These are phyloP conservation scores for cucumber (Cucumis sativus) DNA, from an alignment of 306 rosid genomes.

Conservation along the genomic window Cucumber_9930_V3 NC_026657.2:10968001-10968500, in stretches of 20 bases:
- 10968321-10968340: slow-evolving; percentile 62
- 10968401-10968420: not conserved
- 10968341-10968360: slow-evolving; percentile 60
- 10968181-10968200: slow-evolving; percentile 24
- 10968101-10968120: slow-evolving; percentile 34
- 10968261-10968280: slow-evolving; percentile 73
- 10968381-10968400: slow-evolving; percentile 76
- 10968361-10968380: slow-evolving; percentile 57
- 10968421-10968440: slow-evolving; percentile 9
- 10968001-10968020: not conserved
- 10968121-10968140: slow-evolving; percentile 46
- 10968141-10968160: slow-evolving; percentile 58
- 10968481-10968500: not conserved
- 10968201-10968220: not conserved
- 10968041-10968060: slow-evolving; percentile 33
- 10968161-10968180: slow-evolving; percentile 61
- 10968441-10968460: not conserved
- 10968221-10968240: not conserved
- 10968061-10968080: slow-evolving; percentile 35
- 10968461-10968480: not conserved
- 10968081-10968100: slow-evolving; percentile 34
- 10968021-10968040: not conserved
- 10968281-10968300: slow-evolving; percentile 65
- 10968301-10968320: slow-evolving; percentile 43
- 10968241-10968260: not conserved